Evolutionary conservation across 768 basidiomycete genomes (phyloP), one percentile per base, ranked within the genome.

Genomic region (Hypsizygus marmoreus): DNA sequence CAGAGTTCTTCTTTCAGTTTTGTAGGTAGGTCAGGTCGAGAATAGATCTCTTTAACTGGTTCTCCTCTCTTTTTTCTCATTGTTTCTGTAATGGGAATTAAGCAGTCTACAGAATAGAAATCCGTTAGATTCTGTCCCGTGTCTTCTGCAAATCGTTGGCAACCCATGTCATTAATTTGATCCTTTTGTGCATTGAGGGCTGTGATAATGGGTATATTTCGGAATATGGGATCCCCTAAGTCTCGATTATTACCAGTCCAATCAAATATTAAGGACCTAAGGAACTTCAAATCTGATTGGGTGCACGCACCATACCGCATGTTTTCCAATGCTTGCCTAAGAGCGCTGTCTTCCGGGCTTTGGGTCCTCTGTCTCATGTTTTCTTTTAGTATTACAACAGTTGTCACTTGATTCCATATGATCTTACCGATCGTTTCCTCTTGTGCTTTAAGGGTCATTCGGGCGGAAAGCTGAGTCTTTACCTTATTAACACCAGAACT

Each of bases 251-350:
- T n/a, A n/a, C n/a, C n/a, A n/a, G n/a, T n/a, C n/a, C n/a, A n/a
- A n/a, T n/a, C n/a, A n/a, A n/a, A n/a, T n/a, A n/a, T n/a, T n/a
- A n/a, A n/a, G n/a, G 61, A 45, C 53, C 58, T 43, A 57, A 71
- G 42, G 58, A 67, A 58, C 17, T 29, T 30, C 42, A 61, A 32
- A 53, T 62, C 43, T 44, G 49, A 57, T 2, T n/a, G 1, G 0
- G 60, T 70, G 51, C 66, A 72, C 6, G 54, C 45, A 14, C 54
- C 60, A 47, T 69, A 70, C 23, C 65, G 36, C 64, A 71, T 61
- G 34, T 68, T 65, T 28, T 62, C 59, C 11, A 71, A 41, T 2
- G 63, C 60, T n/a, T n/a, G n/a, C n/a, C n/a, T n/a, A n/a, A n/a
- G n/a, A n/a, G n/a, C n/a, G n/a, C n/a, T n/a, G n/a, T n/a, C n/a